Base-by-base conservation (phyloP, 768 basidiomycete species). In the Clitopilus hobsonii region DNA sequence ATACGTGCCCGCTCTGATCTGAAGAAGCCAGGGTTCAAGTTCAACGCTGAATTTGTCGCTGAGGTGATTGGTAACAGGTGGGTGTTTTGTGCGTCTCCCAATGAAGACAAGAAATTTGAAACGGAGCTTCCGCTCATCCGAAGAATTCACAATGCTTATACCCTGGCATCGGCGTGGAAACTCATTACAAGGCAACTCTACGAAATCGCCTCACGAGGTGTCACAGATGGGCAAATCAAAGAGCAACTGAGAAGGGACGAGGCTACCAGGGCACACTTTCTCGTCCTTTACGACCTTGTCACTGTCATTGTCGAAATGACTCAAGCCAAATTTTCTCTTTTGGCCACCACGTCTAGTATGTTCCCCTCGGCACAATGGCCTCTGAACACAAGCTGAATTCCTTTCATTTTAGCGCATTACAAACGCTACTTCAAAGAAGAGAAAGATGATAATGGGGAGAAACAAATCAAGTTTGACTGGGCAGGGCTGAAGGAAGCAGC, bases 161-260 rank as follows among this genome's bases (percentile, higher is more conserved):
- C 88, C 80, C 75, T 92, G 28, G 87, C 90, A n/a, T 83, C 89
- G 14, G 86, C 83, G 1, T 94, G 91, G 91, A 88, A 79, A 59
- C 71, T 92, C 49, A 83, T 89, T n/a, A 67, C 76, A 3, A 76
- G 85, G 55, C 73, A 74, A 27, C 71, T 93, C 53, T 75, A 75
- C 51, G 74, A 80, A 24, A 71, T 92, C 47, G 71, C 76, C n/a
- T 69, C 77, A 16, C 70, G 74, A 11, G 86, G 85, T 27, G 59
- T 89, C 16, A 68, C 74, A 6, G 85, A 91, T 55, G 62, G 67
- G 25, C 75, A 72, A 27, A 71, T 83, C 54, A 82, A 83, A 54
- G 57, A 60, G 2, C 78, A 82, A 57, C 73, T 91, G n/a, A 74
- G 76, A 65, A 73, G 68, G 11, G 74, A 88, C 56, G 60, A 67